A percentile compares a stretch with the other conserved stretches of the same genome.
Evolutionary conservation across 352 stramenopile genomes (phyloP).

Genomic region (Pythium guiyangense): DNA sequence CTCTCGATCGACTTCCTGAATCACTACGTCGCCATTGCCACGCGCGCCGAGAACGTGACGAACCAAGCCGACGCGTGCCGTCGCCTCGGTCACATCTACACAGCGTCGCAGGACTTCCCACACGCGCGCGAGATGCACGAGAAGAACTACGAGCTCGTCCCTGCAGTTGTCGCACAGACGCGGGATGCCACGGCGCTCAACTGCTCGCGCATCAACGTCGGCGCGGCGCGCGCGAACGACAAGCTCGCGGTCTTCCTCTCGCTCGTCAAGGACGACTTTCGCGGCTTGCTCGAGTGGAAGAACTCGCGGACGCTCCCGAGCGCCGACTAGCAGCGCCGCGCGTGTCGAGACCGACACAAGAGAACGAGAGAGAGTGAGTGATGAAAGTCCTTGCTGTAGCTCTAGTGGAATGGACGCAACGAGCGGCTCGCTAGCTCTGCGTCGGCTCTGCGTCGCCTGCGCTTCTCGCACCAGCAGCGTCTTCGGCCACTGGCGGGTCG

Average conservation of each 20-base stretch:
- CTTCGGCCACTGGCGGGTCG: constrained; percentile 25
- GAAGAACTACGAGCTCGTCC: constrained; percentile 86
- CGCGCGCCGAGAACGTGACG: constrained; percentile 73
- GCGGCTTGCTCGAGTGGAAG: constrained; percentile 73
- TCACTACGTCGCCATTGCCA: constrained; percentile 76
- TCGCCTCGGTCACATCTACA: constrained; percentile 85
- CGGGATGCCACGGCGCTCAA: constrained; percentile 49
- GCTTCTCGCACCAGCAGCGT: neutral
- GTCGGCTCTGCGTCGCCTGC: constrained; percentile 6
- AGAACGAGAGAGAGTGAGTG: neutral
- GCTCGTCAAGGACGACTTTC: constrained; percentile 67
- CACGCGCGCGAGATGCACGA: constrained; percentile 86
- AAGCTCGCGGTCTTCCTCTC: constrained; percentile 53
- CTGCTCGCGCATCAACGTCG: constrained; percentile 61
- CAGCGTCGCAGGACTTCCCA: constrained; percentile 68
- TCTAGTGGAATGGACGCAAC: too few species aligned
- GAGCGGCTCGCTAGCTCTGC: constrained; percentile 71
- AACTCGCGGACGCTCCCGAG: constrained; percentile 58
- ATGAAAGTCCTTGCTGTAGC: too few species aligned
- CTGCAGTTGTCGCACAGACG: constrained; percentile 33
- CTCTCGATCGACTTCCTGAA: constrained; percentile 87
- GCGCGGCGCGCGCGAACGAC: constrained; percentile 65
- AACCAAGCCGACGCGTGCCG: constrained; percentile 86
- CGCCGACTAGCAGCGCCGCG: too few species aligned
- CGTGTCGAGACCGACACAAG: too few species aligned